Conservation (phyloP, 345 rosid species). For the Camelina hispida region DNA sequence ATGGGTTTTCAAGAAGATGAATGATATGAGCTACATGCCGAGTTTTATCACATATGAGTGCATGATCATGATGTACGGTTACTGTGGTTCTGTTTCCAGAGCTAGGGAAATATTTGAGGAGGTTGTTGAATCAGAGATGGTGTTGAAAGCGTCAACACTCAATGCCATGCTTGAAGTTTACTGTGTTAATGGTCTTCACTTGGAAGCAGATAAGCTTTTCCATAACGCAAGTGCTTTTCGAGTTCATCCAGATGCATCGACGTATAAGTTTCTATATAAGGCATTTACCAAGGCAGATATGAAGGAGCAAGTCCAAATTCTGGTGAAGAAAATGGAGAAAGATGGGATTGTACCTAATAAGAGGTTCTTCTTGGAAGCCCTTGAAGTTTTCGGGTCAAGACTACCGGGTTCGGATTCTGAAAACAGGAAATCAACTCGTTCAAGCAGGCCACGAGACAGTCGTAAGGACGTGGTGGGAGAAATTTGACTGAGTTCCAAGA, state of each 20-base stretch:
- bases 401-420: constrained; percentile 48
- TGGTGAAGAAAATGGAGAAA: constrained; percentile 73
- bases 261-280: constrained; percentile 87
- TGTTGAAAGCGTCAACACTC: constrained; percentile 66
- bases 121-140: constrained; percentile 59
- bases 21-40: constrained; percentile 69
- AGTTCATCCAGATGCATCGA: constrained; percentile 60
- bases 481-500: constrained; percentile 7
- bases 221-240: constrained; percentile 49
- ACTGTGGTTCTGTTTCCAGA: constrained; percentile 66
- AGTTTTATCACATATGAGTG: constrained; percentile 80
- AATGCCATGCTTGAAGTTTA: constrained; percentile 88
- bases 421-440: constrained; percentile 31
- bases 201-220: constrained; percentile 76
- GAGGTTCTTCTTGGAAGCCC: constrained; percentile 83
- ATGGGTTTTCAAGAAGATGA: constrained; percentile 60
- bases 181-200: constrained; percentile 68
- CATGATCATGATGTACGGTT: constrained; percentile 80
- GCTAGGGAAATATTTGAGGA: constrained; percentile 77
- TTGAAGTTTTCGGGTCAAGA: constrained; percentile 63
- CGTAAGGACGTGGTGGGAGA: constrained; percentile 15
- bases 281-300: constrained; percentile 76
- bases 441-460: constrained; percentile 29
- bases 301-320: constrained; percentile 70
- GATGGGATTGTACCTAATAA: constrained; percentile 84